Evolutionary conservation across 1,139 yeast genomes (phyloP).

Genomic region (Diutina pseudorugosa): DNA sequence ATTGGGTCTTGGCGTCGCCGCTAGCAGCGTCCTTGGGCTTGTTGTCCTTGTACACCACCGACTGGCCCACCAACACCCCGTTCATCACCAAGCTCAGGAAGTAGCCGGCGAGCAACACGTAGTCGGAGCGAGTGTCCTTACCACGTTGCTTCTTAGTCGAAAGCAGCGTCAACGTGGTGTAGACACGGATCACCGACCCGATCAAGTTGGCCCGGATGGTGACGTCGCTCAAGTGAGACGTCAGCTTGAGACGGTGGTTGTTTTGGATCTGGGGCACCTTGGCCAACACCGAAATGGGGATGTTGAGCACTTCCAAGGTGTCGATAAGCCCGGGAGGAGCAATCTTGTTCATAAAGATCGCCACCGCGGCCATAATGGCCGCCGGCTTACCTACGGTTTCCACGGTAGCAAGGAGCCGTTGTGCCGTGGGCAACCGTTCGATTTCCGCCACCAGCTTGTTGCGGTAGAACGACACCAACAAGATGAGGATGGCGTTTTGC

Average conservation of each 20-base stretch:
- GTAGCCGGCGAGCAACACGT: constrained; percentile 25
- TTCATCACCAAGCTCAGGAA: constrained; percentile 22
- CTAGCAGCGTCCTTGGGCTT: constrained; percentile 5
- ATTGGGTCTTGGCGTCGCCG: constrained; percentile 6
- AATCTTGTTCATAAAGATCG: constrained; percentile 19
- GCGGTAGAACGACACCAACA: constrained; percentile 26
- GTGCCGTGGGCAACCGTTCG: constrained; percentile 10
- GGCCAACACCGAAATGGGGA: constrained; percentile 41
- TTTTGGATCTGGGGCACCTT: constrained; percentile 45
- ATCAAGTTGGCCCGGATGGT: constrained; percentile 43
- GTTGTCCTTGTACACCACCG: constrained; percentile 15
- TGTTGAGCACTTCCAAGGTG: constrained; percentile 36
- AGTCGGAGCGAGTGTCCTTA: constrained; percentile 9
- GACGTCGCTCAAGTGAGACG: constrained; percentile 41
- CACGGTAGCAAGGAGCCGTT: constrained; percentile 11
- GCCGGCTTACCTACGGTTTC: constrained; percentile 17
- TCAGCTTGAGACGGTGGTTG: constrained; percentile 35
- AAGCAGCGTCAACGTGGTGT: constrained; percentile 28
- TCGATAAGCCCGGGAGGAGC: constrained; percentile 20
- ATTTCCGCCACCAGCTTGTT: constrained; percentile 10
- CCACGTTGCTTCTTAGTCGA: not conserved
- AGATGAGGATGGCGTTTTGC: constrained; percentile 26
- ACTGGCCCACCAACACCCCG: constrained; percentile 22
- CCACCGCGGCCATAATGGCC: constrained; percentile 16
- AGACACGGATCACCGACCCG: constrained; percentile 45